Conservation (phyloP, 2,329 filamentous ascomycete species). For the Pseudogymnoascus sp. region DNA sequence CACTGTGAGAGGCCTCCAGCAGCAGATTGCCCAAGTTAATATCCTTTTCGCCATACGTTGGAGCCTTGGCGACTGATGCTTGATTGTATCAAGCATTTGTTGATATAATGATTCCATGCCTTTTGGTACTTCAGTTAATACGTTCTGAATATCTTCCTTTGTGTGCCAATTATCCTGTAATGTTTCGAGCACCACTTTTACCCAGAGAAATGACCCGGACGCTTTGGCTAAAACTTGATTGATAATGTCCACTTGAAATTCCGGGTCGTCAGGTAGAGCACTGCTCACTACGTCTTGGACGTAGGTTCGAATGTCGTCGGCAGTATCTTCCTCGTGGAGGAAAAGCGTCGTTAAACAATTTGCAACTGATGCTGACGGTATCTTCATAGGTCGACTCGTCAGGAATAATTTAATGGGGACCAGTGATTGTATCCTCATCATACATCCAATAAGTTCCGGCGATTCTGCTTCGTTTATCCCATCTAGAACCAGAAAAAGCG, state of each 20-base stretch:
- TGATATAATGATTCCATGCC: not conserved
- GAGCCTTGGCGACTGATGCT: not conserved
- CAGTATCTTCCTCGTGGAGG: not conserved
- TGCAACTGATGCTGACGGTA: not conserved
- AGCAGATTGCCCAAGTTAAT: not conserved
- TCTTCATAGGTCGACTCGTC: not conserved
- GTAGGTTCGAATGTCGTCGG: not conserved
- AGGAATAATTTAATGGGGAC: not conserved
- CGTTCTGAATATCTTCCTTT: not conserved
- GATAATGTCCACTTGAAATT: not conserved
- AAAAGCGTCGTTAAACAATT: not conserved
- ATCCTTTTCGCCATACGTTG: not conserved
- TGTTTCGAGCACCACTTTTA: not conserved
- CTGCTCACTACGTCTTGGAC: not conserved
- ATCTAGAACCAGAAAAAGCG: not conserved
- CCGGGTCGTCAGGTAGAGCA: not conserved
- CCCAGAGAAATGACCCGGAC: not conserved
- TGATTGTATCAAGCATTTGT: not conserved
- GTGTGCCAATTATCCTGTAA: not conserved
- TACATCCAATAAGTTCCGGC: not conserved
- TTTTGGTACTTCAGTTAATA: not conserved
- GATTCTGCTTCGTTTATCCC: not conserved
- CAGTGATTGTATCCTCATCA: not conserved
- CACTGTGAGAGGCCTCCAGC: not conserved
- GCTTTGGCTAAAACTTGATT: not conserved